Evolutionary conservation across 2,329 filamentous ascomycete species (phyloP).

Genomic region (Knufia petricola): DNA sequence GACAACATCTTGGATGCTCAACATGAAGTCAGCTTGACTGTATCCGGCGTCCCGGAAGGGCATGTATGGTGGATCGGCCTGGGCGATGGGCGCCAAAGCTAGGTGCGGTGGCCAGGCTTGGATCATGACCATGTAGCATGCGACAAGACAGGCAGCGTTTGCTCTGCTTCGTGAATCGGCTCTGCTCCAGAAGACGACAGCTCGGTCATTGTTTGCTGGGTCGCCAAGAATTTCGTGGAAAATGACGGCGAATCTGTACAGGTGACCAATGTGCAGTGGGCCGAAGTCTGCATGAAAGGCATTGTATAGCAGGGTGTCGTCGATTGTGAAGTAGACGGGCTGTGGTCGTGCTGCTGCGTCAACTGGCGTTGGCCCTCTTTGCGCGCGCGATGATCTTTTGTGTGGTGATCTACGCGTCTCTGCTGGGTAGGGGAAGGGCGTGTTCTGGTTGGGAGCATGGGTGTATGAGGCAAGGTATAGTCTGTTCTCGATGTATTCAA

Average conservation of each 20-base stretch:
- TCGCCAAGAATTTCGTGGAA: conserved; percentile 92
- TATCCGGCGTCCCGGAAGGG: conserved; percentile 97
- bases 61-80: conserved; percentile 96
- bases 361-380: conserved; percentile 46
- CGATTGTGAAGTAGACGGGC: conserved; percentile 92
- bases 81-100: conserved; percentile 87
- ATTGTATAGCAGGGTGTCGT: conserved; percentile 89
- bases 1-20: conserved; percentile 93
- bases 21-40: conserved; percentile 91
- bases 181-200: conserved; percentile 92
- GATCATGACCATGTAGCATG: conserved; percentile 97
- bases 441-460: conserved; percentile 67
- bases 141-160: conserved; percentile 88
- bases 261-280: conserved; percentile 89
- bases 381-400: conserved; percentile 62
- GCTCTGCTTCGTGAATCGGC: conserved; percentile 79
- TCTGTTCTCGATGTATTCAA: conserved; percentile 54
- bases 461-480: conserved; percentile 91
- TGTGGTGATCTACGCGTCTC: conserved; percentile 54
- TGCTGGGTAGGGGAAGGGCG: conserved; percentile 73
- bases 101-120: conserved; percentile 96
- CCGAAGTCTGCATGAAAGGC: conserved; percentile 98
- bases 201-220: conserved; percentile 77
- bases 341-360: conserved; percentile 38
- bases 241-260: conserved; percentile 91